Conservation (phyloP, 1,284 basidiomycete genomes). For the Coniferiporia weirii region DNA sequence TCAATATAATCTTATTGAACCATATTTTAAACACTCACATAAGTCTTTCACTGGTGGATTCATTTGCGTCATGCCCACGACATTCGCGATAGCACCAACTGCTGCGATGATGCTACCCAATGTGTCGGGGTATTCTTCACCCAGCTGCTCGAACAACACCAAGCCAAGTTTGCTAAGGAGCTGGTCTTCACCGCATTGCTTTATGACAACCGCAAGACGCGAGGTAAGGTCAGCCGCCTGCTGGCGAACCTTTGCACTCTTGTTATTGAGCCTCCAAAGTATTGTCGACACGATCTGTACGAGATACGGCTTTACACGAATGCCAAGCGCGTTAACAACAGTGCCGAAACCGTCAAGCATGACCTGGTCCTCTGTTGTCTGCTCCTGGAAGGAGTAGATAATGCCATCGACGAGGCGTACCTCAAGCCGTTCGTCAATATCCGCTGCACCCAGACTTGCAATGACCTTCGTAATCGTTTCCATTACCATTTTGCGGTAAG, state of each 20-base stretch:
- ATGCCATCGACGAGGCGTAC: constrained; percentile 95
- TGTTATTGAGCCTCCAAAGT: constrained; percentile 98
- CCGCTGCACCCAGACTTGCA: constrained; percentile 87
- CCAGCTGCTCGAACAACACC: constrained; percentile 97
- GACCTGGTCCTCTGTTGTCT: constrained; percentile 97
- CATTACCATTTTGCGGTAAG: constrained; percentile 99
- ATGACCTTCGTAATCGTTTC: constrained; percentile 99
- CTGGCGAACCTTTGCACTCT: constrained; percentile 98
- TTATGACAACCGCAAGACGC: constrained; percentile 94
- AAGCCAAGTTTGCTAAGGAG: constrained; percentile 94
- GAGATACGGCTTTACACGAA: constrained; percentile 98
- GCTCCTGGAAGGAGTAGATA: constrained; percentile 99
- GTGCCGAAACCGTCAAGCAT: constrained; percentile 99
- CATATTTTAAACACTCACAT: constrained; percentile 48
- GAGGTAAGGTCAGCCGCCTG: constrained; percentile 97
- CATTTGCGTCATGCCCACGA: constrained; percentile 99
- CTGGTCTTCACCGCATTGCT: constrained; percentile 96
- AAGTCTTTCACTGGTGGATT: constrained; percentile 99
- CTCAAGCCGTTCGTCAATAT: constrained; percentile 95
- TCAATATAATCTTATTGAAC: constrained; percentile 11
- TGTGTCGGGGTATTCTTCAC: constrained; percentile 99
- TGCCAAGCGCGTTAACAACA: constrained; percentile 89
- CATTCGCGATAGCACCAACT: constrained; percentile 97
- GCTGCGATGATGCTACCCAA: constrained; percentile 98
- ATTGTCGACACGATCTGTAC: constrained; percentile 99